Evolutionary conservation across 2,329 filamentous ascomycete genomes (phyloP), one percentile per base, ranked within the genome.

Genomic region (Fusarium papillatum): DNA sequence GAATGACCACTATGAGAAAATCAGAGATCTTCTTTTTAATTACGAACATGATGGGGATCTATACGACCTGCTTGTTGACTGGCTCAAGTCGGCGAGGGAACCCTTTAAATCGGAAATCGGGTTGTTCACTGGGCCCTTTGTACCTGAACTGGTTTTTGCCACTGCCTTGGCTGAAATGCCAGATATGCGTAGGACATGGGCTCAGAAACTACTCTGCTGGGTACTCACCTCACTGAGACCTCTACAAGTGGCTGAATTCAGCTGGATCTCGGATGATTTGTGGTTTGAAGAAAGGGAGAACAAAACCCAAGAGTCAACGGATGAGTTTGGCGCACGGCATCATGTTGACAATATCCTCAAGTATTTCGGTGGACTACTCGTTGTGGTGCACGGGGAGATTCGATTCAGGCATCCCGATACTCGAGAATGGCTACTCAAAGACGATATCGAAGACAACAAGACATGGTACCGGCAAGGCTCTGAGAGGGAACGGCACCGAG

Each of bases 381-480:
- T 26, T 3, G 29, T 46, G 17, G n/a, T n/a, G 3, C 2, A 68
- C 4, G 68, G 60, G 1, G 71, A 73, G 24, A 50, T 71, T 6
- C 24, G 19, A n/a, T 71, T 73, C 26, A 48, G 46, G 8, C 71
- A 71, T 10, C 53, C 64, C 4, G 4, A 22, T 5, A 46, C 61
- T 17, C 53, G 61, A 16, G n/a, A 11, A 5, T 73, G 68, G 68
- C 41, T 73, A 14, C 55, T 59, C n/a, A 22, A 59, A 19, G 9
- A 38, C 14, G 13, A 26, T 13, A 13, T 7, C 9, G n/a, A 34
- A 2, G 29, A 19, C 6, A 8, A 5, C 16, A 11, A 3, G 16
- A 5, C 31, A 7, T 71, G 71, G 71, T 73, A 71, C 24, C 38
- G n/a, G 14, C 34, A 36, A 19, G 43, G 7, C 3, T 29, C 43